phyloP scores from a whole-genome alignment of 176 grass and related monocot species.

The Cenchrus fungigraminus region DNA sequence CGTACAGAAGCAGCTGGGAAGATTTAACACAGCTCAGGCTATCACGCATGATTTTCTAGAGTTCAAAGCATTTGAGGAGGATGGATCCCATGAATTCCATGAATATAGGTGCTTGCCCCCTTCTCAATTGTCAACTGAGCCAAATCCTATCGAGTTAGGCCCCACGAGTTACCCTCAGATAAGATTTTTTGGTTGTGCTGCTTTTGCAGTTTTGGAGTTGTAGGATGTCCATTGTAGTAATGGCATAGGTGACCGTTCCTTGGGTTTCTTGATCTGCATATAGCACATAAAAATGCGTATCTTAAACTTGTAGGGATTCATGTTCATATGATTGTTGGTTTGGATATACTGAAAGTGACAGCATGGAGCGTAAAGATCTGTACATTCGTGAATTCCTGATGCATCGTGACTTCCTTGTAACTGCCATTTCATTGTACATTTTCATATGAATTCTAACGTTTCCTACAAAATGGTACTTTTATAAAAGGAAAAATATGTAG shows the following conservation, averaged over 20 bases:
- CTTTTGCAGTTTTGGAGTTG: conserved; percentile 17
- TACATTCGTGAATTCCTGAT: conserved; percentile 11
- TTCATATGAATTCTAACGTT: not conserved
- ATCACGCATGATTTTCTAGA: conserved; percentile 6
- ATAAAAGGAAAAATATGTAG: too few relatives aligned
- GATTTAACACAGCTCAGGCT: conserved; percentile 47
- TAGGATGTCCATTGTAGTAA: conserved; percentile 29
- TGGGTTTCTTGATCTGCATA: conserved; percentile 25
- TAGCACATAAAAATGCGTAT: conserved; percentile 31
- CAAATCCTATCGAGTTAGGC: not conserved
- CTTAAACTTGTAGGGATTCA: conserved; percentile 5
- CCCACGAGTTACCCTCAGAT: not conserved
- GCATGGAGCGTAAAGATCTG: conserved; percentile 35
- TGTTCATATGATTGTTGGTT: conserved; percentile 35
- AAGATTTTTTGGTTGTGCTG: conserved; percentile 22
- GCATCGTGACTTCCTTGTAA: not conserved
- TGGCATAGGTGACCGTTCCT: conserved; percentile 32
- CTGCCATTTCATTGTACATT: not conserved
- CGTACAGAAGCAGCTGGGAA: conserved; percentile 58
- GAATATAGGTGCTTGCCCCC: not conserved
- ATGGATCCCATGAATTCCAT: conserved; percentile 13
- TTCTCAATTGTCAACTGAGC: conserved; percentile 16
- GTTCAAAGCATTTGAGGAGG: conserved; percentile 35
- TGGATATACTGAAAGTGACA: not conserved
- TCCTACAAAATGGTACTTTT: not conserved